Base-by-base conservation (phyloP, 495 filamentous ascomycete genomes). In the Rhypophila decipiens region DNA sequence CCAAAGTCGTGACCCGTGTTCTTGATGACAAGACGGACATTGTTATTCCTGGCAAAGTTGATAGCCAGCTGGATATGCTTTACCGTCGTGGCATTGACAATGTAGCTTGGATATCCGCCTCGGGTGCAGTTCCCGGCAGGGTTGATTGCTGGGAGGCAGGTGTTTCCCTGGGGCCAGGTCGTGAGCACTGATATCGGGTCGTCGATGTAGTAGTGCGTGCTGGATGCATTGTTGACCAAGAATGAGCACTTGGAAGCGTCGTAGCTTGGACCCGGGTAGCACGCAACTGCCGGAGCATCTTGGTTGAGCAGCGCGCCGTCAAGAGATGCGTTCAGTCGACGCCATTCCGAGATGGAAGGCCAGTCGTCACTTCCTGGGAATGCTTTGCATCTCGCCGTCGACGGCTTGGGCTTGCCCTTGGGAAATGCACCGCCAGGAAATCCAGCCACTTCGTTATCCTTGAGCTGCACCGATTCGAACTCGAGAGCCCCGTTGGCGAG, bases 1-100 rank as follows among this genome's bases (percentile, higher is more conserved):
- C 62, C 61, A 58, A 79, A 83, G 53, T 85, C 82, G 46, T 87
- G 83, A 18, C 84, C 83, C 1, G 83, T 87, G 46, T 83, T 85
- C 69, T 84, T 84, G 50, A 85, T 70, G 0, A 80, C 66, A 10
- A 87, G 63, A 24, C 82, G 69, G 3, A 86, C 55, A 23, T 74
- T 72, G 22, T 65, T 62, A 22, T 82, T 75, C 22, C 74, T 69
- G 1, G 81, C 82, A 65, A 83, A 84, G 56, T 78, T 78, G 20
- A 86, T 71, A 1, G 76, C 74, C 5, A 71, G 62, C 49, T 78
- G 75, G 19, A 84, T 63, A 46, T 87, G 72, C 43, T 67, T 66
- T 31, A 76, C 71, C 12, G 53, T 74, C 39, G 56, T 72, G 8
- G 73, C 77, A 40, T 80, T 79, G 23, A 85, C 73, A 1, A 77